These are phyloP conservation scores for Sporothrix luriei DNA, from an alignment of 2,329 filamentous ascomycete species.

Conservation along the genomic window DNA sequence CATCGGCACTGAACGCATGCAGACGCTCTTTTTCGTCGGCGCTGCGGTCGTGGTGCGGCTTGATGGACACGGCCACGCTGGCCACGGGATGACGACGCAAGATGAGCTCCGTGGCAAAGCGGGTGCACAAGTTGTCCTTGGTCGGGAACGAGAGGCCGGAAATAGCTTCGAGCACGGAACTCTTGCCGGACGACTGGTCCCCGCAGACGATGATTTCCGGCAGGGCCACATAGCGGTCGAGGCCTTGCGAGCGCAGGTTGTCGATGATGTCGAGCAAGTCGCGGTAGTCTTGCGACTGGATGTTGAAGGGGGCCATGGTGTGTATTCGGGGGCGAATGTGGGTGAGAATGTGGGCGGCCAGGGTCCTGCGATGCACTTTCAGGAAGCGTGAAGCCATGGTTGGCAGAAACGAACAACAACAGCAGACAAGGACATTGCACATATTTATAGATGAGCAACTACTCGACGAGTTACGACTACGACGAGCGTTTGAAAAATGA, in stretches of 20 bases:
- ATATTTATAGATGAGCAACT: too few species aligned
- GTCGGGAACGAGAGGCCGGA: slow-evolving; percentile 63
- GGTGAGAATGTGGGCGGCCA: too few species aligned
- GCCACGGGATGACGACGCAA: slow-evolving; percentile 50
- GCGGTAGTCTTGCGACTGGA: slow-evolving; percentile 42
- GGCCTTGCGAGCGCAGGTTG: slow-evolving; percentile 44
- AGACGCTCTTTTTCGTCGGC: slow-evolving; percentile 39
- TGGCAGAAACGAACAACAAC: too few species aligned
- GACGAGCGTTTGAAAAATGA: too few species aligned
- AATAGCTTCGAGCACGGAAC: slow-evolving; percentile 66
- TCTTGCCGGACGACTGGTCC: slow-evolving; percentile 65
- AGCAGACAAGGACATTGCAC: too few species aligned
- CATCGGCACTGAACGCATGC: slow-evolving; percentile 38
- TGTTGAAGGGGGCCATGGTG: slow-evolving; percentile 21
- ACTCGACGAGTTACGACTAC: too few species aligned
- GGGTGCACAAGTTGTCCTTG: slow-evolving; percentile 62
- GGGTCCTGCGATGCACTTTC: too few species aligned
- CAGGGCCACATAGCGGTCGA: slow-evolving; percentile 47
- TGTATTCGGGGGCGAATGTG: too few species aligned
- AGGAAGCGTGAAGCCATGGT: too few species aligned
- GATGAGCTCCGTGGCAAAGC: slow-evolving; percentile 64
- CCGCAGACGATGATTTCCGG: slow-evolving; percentile 61
- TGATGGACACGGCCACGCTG: slow-evolving; percentile 46
- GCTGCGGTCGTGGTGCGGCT: slow-evolving; percentile 41
- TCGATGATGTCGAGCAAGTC: slow-evolving; percentile 48